Evolutionary conservation across 2,329 filamentous ascomycete species (phyloP).

Genomic region (Bipolaris cookei): DNA sequence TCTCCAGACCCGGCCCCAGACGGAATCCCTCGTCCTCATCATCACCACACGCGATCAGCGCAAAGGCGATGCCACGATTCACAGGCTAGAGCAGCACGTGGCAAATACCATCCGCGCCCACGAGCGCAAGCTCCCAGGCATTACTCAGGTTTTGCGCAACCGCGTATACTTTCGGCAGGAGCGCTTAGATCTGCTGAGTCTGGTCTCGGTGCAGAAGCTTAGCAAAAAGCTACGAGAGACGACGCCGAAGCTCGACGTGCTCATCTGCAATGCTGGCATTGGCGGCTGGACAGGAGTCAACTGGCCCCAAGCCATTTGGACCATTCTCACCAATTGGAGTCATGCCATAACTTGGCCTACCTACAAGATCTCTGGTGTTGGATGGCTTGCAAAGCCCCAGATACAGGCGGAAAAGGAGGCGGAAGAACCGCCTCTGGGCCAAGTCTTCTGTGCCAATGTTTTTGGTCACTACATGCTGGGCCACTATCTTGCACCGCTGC

Average conservation of each 20-base stretch:
- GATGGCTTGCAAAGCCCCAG: constrained; percentile 62
- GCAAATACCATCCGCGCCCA: constrained; percentile 52
- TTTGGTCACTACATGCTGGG: constrained; percentile 94
- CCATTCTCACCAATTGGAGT: constrained; percentile 66
- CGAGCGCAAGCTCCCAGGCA: constrained; percentile 46
- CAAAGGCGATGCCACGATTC: constrained; percentile 77
- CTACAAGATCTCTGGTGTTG: constrained; percentile 71
- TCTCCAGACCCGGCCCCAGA: constrained; percentile 69
- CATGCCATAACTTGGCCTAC: constrained; percentile 76
- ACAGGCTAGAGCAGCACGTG: constrained; percentile 68
- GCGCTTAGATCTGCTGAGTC: constrained; percentile 62
- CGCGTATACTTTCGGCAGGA: constrained; percentile 62
- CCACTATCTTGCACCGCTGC: constrained; percentile 78
- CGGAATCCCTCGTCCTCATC: constrained; percentile 76
- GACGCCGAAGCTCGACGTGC: constrained; percentile 75
- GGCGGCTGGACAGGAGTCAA: constrained; percentile 84
- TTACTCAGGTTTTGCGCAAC: constrained; percentile 49
- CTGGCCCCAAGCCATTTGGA: constrained; percentile 67
- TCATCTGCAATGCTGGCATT: constrained; percentile 87
- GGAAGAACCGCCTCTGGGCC: constrained; percentile 69
- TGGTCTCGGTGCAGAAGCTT: constrained; percentile 62
- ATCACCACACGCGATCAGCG: constrained; percentile 78
- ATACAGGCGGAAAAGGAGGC: constrained; percentile 42
- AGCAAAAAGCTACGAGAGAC: constrained; percentile 59
- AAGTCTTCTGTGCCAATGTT: constrained; percentile 88